phyloP scores from a whole-genome alignment of 2,329 filamentous ascomycete genomes.

The Aspergillus proliferans region DNA sequence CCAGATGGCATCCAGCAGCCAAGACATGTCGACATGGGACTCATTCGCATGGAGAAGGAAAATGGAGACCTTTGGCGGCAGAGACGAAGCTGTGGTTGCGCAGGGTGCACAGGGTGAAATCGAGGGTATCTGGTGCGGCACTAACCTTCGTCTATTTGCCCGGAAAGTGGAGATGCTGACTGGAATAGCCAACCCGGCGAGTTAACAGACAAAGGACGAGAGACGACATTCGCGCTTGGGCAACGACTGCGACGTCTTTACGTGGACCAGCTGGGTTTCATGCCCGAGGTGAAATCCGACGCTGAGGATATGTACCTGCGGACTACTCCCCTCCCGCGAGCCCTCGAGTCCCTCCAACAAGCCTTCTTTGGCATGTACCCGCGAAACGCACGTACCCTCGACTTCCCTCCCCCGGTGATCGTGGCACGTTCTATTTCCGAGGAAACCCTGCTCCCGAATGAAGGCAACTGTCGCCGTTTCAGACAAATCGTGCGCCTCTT shows the following conservation, averaged over 20 bases:
- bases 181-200: conserved; percentile 49
- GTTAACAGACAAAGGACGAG: conserved; percentile 67
- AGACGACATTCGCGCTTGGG: conserved; percentile 65
- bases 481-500: conserved; percentile 63
- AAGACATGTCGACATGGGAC: conserved; percentile 51
- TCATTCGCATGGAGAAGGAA: conserved; percentile 60
- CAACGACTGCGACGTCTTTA: conserved; percentile 64
- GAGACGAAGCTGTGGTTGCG: conserved; percentile 65
- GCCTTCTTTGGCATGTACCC: conserved; percentile 72
- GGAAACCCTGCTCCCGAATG: conserved; percentile 77
- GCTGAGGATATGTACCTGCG: conserved; percentile 64
- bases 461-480: conserved; percentile 66
- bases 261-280: conserved; percentile 66
- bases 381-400: conserved; percentile 40
- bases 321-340: conserved; percentile 66
- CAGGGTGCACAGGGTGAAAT: conserved; percentile 61
- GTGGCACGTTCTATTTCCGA: conserved; percentile 59
- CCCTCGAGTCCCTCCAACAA: conserved; percentile 72
- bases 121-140: conserved; percentile 63
- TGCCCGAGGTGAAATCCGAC: conserved; percentile 54
- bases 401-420: conserved; percentile 59
- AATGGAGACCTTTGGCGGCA: conserved; percentile 71
- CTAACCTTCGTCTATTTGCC: neutral
- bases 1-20: conserved; percentile 52
- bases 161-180: conserved; percentile 6